Conservation (phyloP, 2,329 filamentous ascomycete species). For the Trichoderma brevicompactum region DNA sequence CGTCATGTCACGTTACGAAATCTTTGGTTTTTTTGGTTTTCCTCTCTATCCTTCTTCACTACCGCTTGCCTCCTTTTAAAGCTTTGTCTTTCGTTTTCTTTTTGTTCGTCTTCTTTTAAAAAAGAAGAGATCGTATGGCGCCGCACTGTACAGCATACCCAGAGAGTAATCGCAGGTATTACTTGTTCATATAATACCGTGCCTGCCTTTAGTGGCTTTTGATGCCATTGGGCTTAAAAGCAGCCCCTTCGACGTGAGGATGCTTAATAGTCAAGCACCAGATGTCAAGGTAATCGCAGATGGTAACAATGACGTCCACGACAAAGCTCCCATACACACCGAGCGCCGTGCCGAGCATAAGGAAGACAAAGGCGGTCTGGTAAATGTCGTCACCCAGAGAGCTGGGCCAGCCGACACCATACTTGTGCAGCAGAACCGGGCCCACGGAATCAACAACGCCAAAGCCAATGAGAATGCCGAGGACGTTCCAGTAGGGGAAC, state of each 20-base stretch:
- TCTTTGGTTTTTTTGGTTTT: background rate
- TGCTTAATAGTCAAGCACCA: constrained; percentile 99
- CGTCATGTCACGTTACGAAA: constrained; percentile 22
- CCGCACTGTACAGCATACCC: background rate
- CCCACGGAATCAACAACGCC: constrained; percentile 82
- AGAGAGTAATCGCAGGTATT: too few relatives aligned
- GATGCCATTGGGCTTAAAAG: constrained; percentile 43
- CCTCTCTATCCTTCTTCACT: background rate
- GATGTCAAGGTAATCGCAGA: constrained; percentile 97
- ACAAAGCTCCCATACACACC: constrained; percentile 98
- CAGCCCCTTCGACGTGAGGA: constrained; percentile 55
- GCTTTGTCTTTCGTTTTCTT: too few relatives aligned
- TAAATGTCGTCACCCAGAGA: constrained; percentile 77
- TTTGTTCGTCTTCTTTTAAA: background rate
- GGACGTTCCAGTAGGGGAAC: constrained; percentile 90
- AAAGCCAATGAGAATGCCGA: constrained; percentile 75
- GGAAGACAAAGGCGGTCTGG: constrained; percentile 89
- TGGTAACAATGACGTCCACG: constrained; percentile 94
- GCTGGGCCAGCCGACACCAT: constrained; percentile 75
- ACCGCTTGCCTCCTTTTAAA: background rate
- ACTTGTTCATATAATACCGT: background rate
- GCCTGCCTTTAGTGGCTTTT: constrained; percentile 43
- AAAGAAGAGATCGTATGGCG: background rate
- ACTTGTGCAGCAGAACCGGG: constrained; percentile 62
- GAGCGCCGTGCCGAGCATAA: constrained; percentile 79